Evolutionary conservation across 2,329 filamentous ascomycete species (phyloP).

Genomic region (Sporothrix schenckii): DNA sequence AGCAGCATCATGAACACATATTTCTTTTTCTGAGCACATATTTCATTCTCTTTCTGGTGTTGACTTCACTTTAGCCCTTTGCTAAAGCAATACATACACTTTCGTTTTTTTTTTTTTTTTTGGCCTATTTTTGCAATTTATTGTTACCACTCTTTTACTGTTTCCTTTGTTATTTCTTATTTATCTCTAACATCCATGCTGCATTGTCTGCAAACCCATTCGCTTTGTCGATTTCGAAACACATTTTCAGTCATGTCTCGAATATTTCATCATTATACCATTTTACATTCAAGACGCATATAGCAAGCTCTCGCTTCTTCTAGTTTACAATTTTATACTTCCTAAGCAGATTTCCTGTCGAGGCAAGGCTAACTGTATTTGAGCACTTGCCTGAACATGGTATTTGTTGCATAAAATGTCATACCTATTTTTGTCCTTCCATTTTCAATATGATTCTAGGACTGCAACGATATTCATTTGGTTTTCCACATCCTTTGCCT

Average conservation of each 20-base stretch:
- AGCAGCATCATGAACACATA: neutral
- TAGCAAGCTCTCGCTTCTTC: neutral
- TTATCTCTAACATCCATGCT: neutral
- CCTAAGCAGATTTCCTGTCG: neutral
- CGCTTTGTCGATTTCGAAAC: neutral
- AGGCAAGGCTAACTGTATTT: no score
- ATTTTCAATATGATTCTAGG: no score
- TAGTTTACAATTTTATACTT: neutral
- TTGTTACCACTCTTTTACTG: neutral
- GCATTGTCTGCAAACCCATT: neutral
- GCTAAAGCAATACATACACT: neutral
- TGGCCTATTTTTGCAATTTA: no score
- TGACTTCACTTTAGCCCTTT: neutral
- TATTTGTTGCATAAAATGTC: no score
- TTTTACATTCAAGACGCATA: neutral
- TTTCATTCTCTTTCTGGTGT: neutral
- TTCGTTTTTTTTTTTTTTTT: neutral
- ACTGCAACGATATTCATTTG: no score
- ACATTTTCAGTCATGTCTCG: neutral
- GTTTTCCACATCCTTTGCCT: no score
- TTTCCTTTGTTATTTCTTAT: constrained; percentile 7
- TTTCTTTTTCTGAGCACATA: neutral
- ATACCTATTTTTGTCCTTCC: no score
- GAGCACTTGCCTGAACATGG: no score
- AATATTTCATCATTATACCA: neutral